Evolutionary conservation across 129 eudicot genomes (phyloP).

Genomic region (Flaveria trinervia): DNA sequence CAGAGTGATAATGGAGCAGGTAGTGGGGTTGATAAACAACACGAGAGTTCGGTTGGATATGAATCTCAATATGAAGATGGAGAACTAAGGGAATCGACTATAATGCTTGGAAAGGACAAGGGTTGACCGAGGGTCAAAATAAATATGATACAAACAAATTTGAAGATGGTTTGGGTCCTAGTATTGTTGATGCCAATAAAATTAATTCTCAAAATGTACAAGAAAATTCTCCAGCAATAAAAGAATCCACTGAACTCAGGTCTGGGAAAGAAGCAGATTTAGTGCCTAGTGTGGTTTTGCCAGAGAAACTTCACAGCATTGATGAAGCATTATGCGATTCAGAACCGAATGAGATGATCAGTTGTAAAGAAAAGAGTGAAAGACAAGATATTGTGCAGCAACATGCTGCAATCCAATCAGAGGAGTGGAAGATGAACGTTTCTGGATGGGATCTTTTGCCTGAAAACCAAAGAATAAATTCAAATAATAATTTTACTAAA

Average conservation of each 20-base stretch:
- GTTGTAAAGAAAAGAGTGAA: constrained; percentile 15
- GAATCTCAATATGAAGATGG: constrained; percentile 57
- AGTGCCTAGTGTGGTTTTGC: constrained; percentile 7
- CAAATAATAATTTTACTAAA: constrained; percentile 30
- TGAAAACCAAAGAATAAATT: constrained; percentile 32
- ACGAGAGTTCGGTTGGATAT: constrained; percentile 32
- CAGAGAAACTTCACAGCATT: constrained; percentile 22
- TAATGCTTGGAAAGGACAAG: constrained; percentile 39
- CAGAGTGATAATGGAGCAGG: constrained; percentile 23
- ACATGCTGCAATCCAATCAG: constrained; percentile 20
- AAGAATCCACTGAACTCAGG: constrained; percentile 5
- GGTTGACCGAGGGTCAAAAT: constrained; percentile 29
- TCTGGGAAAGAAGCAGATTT: constrained; percentile 23
- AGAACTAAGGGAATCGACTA: constrained; percentile 42
- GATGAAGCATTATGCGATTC: constrained; percentile 33
- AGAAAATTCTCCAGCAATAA: constrained; percentile 18
- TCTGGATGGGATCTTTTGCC: constrained; percentile 34
- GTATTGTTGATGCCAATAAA: constrained; percentile 15
- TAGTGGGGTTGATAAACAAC: constrained; percentile 25
- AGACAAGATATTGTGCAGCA: constrained; percentile 27
- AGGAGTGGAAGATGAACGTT: constrained; percentile 38
- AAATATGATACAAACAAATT: constrained; percentile 24
- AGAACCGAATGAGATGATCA: constrained; percentile 25
- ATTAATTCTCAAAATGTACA: constrained; percentile 7
- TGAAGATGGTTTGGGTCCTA: constrained; percentile 9